phyloP scores from a whole-genome alignment of 495 filamentous ascomycete species.

The Penicillium desertorum region DNA sequence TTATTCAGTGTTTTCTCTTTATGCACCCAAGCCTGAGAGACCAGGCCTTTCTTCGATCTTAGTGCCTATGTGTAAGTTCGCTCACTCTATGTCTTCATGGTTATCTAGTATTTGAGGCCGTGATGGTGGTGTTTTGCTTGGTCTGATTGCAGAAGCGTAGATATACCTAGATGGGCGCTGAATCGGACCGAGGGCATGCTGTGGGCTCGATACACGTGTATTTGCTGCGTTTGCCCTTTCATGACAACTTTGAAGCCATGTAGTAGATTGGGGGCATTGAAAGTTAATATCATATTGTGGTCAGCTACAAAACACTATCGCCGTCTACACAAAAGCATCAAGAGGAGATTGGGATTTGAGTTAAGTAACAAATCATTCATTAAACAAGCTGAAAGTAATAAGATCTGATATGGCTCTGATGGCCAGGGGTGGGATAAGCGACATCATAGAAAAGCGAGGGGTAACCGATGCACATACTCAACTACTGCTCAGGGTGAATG shows the following conservation, averaged over 20 bases:
- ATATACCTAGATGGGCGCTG: too few species aligned
- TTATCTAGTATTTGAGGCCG: too few species aligned
- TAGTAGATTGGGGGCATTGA: too few species aligned
- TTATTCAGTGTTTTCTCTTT: not conserved
- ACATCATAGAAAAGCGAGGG: not conserved
- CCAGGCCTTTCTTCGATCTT: not conserved
- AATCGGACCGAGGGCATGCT: too few species aligned
- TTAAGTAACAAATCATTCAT: conserved; percentile 3
- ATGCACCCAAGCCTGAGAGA: not conserved
- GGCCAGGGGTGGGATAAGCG: not conserved
- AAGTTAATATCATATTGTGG: not conserved
- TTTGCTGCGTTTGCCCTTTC: too few species aligned
- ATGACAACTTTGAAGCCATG: too few species aligned
- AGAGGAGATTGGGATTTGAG: not conserved
- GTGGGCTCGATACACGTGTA: too few species aligned
- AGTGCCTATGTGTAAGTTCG: not conserved
- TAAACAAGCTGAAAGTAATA: not conserved
- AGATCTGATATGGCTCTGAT: not conserved
- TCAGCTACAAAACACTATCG: not conserved
- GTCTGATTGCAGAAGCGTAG: too few species aligned
- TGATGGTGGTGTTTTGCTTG: too few species aligned
- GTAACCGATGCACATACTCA: not conserved
- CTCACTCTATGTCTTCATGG: too few species aligned
- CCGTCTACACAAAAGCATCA: not conserved
- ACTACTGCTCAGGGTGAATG: conserved; percentile 9